These are phyloP conservation scores for Dictyostelium brefeldianum DNA, from an alignment of 78 protist species.

Conservation along the genomic window DNA sequence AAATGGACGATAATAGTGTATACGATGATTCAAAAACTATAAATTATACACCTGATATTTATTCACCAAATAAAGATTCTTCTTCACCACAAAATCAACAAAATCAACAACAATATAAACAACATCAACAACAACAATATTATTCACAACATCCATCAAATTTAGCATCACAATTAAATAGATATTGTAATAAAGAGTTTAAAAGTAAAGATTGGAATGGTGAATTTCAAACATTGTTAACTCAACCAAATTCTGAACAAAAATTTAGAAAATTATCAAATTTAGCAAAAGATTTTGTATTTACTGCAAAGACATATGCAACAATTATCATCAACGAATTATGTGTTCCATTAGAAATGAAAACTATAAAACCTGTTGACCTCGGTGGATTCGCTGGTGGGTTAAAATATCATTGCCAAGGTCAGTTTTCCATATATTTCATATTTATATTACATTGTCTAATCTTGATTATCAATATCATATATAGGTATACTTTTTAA, in stretches of 20 bases:
- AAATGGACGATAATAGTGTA: background rate
- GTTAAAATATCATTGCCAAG: slow-evolving; percentile 63
- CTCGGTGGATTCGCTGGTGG: slow-evolving; percentile 86
- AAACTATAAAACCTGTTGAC: slow-evolving; percentile 77
- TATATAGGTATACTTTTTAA: slow-evolving; percentile 61
- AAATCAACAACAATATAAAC: background rate
- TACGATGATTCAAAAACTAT: background rate
- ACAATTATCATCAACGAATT: slow-evolving; percentile 81
- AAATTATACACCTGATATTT: slow-evolving; percentile 32
- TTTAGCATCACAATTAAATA: slow-evolving; percentile 53
- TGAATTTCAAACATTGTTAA: slow-evolving; percentile 56
- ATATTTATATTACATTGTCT: no score
- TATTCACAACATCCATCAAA: background rate
- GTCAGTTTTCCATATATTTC: no score
- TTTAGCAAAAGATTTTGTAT: slow-evolving; percentile 84
- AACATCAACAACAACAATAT: background rate
- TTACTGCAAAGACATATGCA: slow-evolving; percentile 73
- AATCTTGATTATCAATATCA: no score
- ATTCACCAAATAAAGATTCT: background rate
- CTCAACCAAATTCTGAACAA: slow-evolving; percentile 42
- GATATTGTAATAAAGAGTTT: slow-evolving; percentile 48
- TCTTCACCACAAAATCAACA: background rate
- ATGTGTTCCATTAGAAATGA: slow-evolving; percentile 73
- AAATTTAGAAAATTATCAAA: slow-evolving; percentile 75
- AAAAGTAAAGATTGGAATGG: slow-evolving; percentile 69